These are phyloP conservation scores for Suhomyces taliae DNA, from an alignment of 1,139 yeast species.

Conservation along the genomic window DNA sequence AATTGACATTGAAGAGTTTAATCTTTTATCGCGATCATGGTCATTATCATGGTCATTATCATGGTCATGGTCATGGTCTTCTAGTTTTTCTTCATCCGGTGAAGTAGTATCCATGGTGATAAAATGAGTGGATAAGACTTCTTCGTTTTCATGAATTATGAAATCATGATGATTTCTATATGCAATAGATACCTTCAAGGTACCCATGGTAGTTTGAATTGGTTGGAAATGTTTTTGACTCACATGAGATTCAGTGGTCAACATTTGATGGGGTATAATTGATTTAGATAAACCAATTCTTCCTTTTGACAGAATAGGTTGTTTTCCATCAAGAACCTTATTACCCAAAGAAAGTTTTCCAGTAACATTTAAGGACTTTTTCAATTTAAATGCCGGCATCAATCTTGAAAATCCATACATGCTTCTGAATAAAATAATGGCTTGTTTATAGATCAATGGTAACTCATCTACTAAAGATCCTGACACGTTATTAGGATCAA, in stretches of 20 bases:
- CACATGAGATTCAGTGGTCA: conserved; percentile 50
- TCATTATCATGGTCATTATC: too few relatives aligned
- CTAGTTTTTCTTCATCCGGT: conserved; percentile 2
- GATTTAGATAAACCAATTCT: conserved; percentile 79
- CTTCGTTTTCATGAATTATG: conserved; percentile 65
- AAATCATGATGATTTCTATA: conserved; percentile 74
- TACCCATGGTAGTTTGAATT: conserved; percentile 72
- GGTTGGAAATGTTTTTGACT: conserved; percentile 65
- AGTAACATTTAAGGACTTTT: conserved; percentile 28
- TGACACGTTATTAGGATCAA: conserved; percentile 45
- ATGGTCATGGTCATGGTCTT: conserved; percentile 1
- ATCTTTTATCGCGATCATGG: neutral
- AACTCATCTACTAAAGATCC: conserved; percentile 48
- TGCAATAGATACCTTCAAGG: conserved; percentile 71
- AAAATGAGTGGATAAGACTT: conserved; percentile 60
- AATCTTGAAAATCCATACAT: conserved; percentile 65
- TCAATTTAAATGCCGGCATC: conserved; percentile 69
- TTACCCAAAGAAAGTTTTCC: conserved; percentile 48
- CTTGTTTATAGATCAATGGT: conserved; percentile 71
- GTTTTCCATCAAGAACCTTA: conserved; percentile 71
- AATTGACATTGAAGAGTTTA: conserved; percentile 24
- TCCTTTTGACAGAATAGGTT: conserved; percentile 78
- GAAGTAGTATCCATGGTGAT: conserved; percentile 39
- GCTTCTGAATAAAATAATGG: conserved; percentile 72
- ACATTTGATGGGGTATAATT: conserved; percentile 48